A percentile compares a stretch with the other conserved stretches of the same genome.
phyloP scores from a whole-genome alignment of 2,329 filamentous ascomycete genomes.

The Pseudopyricularia cyperi region DNA sequence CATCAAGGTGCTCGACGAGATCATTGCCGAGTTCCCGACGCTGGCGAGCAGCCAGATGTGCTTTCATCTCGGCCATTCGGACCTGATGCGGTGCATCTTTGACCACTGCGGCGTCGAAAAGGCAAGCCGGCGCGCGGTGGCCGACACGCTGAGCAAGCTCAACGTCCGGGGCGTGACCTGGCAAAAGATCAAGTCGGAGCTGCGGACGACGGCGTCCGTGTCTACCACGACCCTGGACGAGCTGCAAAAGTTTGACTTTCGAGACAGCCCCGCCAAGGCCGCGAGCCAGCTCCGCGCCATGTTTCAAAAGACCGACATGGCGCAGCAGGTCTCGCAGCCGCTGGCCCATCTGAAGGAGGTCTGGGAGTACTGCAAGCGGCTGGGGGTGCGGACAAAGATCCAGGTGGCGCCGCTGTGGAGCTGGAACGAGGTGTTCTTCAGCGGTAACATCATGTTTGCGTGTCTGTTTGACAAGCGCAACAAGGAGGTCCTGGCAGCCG shows the following conservation, averaged over 20 bases:
- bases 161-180: conserved; percentile 73
- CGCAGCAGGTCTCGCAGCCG: conserved; percentile 60
- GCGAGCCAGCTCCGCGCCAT: conserved; percentile 45
- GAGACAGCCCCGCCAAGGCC: conserved; percentile 46
- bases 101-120: conserved; percentile 72
- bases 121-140: conserved; percentile 55
- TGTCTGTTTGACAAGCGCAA: conserved; percentile 78
- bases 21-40: conserved; percentile 67
- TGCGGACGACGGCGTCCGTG: conserved; percentile 74
- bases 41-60: conserved; percentile 63
- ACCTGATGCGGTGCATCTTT: conserved; percentile 77
- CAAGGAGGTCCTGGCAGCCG: conserved; percentile 79
- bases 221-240: conserved; percentile 86
- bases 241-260: conserved; percentile 80
- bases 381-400: conserved; percentile 64
- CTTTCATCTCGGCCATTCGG: conserved; percentile 81
- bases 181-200: conserved; percentile 68
- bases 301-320: conserved; percentile 51
- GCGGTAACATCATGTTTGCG: conserved; percentile 75
- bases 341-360: conserved; percentile 74
- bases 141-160: conserved; percentile 75
- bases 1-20: conserved; percentile 88
- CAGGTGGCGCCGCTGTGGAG: conserved; percentile 78
- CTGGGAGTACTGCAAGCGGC: conserved; percentile 60
- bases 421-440: conserved; percentile 84